A percentile compares a stretch with the other conserved stretches of the same genome.
These are phyloP conservation scores for Cyanidium caldarium DNA, from an alignment of 23 red algal genomes.

Conservation along the genomic window DNA sequence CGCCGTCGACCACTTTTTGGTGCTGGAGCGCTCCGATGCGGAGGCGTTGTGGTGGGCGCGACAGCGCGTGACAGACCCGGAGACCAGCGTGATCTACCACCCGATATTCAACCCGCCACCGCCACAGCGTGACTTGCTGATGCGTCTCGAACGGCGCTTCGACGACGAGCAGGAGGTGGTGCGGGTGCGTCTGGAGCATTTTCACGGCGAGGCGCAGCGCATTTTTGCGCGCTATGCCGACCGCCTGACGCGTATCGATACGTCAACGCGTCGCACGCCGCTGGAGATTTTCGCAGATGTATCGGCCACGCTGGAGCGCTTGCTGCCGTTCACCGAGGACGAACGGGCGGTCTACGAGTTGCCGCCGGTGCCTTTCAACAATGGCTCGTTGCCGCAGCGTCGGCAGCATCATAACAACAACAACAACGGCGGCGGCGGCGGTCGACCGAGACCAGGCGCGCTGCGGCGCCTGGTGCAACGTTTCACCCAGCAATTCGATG, in stretches of 20 bases:
- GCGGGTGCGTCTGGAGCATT: conserved; percentile 1
- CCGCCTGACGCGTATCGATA: neutral
- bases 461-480: neutral
- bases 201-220: neutral
- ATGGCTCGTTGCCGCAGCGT: neutral
- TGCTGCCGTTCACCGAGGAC: neutral
- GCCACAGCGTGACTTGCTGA: neutral
- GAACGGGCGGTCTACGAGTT: neutral
- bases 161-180: conserved; percentile 13
- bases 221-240: neutral
- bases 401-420: no score
- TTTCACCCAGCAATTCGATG: neutral
- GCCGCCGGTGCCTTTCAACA: neutral
- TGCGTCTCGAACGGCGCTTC: conserved; percentile 6
- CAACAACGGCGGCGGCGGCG: no score
- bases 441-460: no score
- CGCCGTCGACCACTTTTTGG: conserved; percentile 9
- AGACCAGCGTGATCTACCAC: conserved; percentile 27
- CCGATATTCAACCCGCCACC: conserved; percentile 9
- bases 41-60: conserved; percentile 22
- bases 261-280: neutral
- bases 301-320: neutral
- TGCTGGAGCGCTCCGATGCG: conserved; percentile 21
- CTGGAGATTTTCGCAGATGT: neutral
- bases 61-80: conserved; percentile 8